phyloP scores from a whole-genome alignment of 768 basidiomycete species.

The Mrakia frigida region DNA sequence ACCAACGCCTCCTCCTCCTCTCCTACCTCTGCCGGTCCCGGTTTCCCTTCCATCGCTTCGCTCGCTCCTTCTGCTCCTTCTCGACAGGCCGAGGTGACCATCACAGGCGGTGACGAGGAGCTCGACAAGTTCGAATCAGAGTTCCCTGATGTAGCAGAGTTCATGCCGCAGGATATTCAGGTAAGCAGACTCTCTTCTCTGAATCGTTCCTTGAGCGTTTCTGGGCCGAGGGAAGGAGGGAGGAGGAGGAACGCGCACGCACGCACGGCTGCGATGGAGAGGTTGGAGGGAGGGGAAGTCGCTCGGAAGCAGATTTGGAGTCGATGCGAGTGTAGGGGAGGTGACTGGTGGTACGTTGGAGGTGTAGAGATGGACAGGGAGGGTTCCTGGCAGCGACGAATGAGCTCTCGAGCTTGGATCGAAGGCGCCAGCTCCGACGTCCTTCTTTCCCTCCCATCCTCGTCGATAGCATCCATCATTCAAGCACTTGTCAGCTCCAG shows the following conservation, averaged over 20 bases:
- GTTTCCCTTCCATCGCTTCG: constrained; percentile 23
- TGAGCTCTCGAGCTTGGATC: neutral
- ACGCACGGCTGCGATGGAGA: too few species aligned
- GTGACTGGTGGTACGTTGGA: too few species aligned
- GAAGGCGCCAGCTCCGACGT: neutral
- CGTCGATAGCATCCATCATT: too few species aligned
- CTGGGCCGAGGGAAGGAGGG: neutral
- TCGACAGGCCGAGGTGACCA: constrained; percentile 15
- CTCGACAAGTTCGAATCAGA: constrained; percentile 24
- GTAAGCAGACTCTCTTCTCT: neutral
- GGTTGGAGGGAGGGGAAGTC: neutral
- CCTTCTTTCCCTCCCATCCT: too few species aligned
- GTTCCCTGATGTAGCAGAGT: constrained; percentile 28
- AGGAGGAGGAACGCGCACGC: neutral
- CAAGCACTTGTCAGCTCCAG: too few species aligned
- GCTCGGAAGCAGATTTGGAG: too few species aligned
- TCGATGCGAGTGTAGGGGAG: too few species aligned
- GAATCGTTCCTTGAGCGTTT: too few species aligned
- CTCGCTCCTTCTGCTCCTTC: constrained; percentile 14
- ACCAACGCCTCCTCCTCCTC: neutral
- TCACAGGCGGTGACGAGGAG: constrained; percentile 24
- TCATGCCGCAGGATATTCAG: constrained; percentile 25
- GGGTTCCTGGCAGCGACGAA: neutral
- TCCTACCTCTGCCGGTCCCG: neutral
- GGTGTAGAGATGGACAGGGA: too few species aligned